A percentile compares a stretch with the other conserved stretches of the same genome.
Evolutionary conservation across 345 rosid species (phyloP).

Genomic region (Ceriops decandra): DNA sequence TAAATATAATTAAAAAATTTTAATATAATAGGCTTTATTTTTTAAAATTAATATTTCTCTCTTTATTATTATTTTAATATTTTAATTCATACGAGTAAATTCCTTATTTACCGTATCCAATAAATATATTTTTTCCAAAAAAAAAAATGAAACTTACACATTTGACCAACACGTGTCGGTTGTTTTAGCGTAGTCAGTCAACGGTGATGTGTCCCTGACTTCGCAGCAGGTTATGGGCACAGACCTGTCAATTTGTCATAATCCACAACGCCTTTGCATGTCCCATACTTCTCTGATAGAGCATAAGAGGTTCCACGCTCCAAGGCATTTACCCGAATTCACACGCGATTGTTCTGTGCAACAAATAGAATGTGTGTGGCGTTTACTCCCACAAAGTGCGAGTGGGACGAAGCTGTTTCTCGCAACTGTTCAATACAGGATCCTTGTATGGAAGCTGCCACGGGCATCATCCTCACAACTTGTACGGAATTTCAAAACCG

Average conservation of each 20-base stretch:
- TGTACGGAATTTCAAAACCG: neutral
- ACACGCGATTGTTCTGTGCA: neutral
- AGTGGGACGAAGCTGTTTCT: neutral
- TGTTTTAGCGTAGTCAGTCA: conserved; percentile 25
- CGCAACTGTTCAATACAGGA: neutral
- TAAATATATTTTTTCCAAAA: neutral
- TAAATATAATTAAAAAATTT: too few relatives aligned
- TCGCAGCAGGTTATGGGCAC: conserved; percentile 23
- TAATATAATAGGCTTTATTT: too few relatives aligned
- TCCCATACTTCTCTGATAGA: neutral
- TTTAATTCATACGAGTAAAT: too few relatives aligned
- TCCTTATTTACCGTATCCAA: too few relatives aligned
- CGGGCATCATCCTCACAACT: neutral
- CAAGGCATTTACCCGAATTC: neutral
- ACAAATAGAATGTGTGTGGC: conserved; percentile 10
- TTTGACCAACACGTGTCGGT: conserved; percentile 36
- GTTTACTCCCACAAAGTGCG: conserved; percentile 2
- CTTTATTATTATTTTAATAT: too few relatives aligned
- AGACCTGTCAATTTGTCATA: conserved; percentile 19
- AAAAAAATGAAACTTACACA: neutral
- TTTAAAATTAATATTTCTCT: too few relatives aligned
- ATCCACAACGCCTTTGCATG: conserved; percentile 8
- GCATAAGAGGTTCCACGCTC: conserved; percentile 21
- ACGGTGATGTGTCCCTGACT: conserved; percentile 1
- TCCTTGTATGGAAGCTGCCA: neutral